phyloP scores from a whole-genome alignment of 129 eudicot species.

The Mikania micrantha region DNA sequence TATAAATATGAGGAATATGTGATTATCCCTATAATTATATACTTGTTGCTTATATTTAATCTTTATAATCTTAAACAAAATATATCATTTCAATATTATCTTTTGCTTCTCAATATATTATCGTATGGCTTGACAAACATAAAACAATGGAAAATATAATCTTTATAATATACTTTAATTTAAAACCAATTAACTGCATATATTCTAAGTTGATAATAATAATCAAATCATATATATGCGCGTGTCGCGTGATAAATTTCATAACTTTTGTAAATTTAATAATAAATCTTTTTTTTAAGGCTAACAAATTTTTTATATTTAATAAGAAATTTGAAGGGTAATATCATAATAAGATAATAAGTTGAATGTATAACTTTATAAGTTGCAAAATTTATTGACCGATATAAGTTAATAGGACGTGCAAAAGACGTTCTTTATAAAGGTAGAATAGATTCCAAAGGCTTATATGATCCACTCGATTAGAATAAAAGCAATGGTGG shows the following conservation, averaged over 20 bases:
- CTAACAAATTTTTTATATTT: too few relatives aligned
- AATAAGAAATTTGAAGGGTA: neutral
- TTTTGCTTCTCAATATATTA: neutral
- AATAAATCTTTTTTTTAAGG: too few relatives aligned
- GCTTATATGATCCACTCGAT: constrained; percentile 12
- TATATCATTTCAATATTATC: neutral
- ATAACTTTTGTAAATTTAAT: constrained; percentile 13
- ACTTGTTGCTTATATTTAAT: neutral
- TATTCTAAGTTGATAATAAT: neutral
- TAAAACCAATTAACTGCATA: too few relatives aligned
- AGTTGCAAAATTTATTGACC: constrained; percentile 11
- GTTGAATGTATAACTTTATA: constrained; percentile 15
- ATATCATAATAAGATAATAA: constrained; percentile 10
- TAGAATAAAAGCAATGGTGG: constrained; percentile 25
- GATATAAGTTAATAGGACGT: constrained; percentile 22
- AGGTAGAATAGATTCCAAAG: constrained; percentile 23
- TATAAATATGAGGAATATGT: too few relatives aligned
- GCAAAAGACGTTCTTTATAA: constrained; percentile 17
- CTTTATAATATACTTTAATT: neutral
- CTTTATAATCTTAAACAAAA: neutral
- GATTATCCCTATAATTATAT: too few relatives aligned
- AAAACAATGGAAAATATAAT: neutral
- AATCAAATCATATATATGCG: neutral
- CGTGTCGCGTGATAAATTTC: neutral
- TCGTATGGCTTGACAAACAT: neutral